Evolutionary conservation across 768 basidiomycete genomes (phyloP).

Genomic region (Xerocomellus chrysenteron): DNA sequence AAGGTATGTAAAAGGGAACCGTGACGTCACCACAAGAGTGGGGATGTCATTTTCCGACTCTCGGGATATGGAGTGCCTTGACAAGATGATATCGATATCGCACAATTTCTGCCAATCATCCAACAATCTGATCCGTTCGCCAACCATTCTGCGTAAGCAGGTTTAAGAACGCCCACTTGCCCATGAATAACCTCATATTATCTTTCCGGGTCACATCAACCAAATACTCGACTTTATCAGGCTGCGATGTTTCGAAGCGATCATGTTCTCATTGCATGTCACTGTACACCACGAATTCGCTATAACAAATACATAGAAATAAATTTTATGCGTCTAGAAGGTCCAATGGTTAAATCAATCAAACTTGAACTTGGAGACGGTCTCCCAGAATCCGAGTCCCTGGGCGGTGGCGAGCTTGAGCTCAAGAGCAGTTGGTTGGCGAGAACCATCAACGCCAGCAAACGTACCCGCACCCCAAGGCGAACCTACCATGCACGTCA

Average conservation of each 20-base stretch:
- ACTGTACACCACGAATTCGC: background rate
- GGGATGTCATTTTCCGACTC: no score
- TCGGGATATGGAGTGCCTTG: no score
- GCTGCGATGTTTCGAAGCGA: no score
- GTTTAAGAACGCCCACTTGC: no score
- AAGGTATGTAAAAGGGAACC: background rate
- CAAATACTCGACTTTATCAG: no score
- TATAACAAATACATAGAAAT: background rate
- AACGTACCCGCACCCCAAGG: slow-evolving; percentile 78
- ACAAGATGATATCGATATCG: no score
- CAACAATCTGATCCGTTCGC: no score
- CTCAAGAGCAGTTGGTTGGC: slow-evolving; percentile 51
- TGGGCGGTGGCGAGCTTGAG: slow-evolving; percentile 51
- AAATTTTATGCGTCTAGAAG: background rate
- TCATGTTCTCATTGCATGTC: background rate
- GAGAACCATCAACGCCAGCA: slow-evolving; percentile 44
- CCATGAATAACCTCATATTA: no score
- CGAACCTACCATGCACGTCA: slow-evolving; percentile 45
- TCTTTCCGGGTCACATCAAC: no score
- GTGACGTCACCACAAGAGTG: no score
- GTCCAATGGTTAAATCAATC: background rate
- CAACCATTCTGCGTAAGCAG: no score
- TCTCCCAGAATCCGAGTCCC: slow-evolving; percentile 51
- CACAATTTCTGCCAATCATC: no score
- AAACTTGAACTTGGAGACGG: slow-evolving; percentile 40